Conservation (phyloP, 148 eudicot species). For the Camellia granthamiana region DNA sequence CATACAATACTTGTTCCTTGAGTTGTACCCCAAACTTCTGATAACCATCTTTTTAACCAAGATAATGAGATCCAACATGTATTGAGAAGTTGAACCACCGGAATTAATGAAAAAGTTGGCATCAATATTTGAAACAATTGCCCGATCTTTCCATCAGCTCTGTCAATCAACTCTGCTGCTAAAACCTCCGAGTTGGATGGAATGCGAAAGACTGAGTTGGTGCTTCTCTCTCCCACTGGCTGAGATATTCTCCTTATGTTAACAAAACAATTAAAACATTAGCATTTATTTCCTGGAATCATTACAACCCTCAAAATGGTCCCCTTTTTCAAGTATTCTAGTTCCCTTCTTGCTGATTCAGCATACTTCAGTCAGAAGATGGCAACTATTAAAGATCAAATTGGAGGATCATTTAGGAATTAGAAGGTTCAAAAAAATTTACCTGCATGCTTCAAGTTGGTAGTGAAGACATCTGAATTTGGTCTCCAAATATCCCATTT, state of each 20-base stretch:
- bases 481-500: conserved; percentile 66
- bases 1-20: conserved; percentile 22
- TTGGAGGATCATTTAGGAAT: not conserved
- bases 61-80: conserved; percentile 23
- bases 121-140: conserved; percentile 24
- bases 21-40: conserved; percentile 19
- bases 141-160: conserved; percentile 20
- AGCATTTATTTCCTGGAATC: not conserved
- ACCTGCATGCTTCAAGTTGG: conserved; percentile 63
- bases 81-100: conserved; percentile 22
- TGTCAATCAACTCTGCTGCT: conserved; percentile 26
- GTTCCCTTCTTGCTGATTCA: conserved; percentile 18
- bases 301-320: not conserved
- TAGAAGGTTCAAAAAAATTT: not conserved
- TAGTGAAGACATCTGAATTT: conserved; percentile 64
- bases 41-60: conserved; percentile 22
- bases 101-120: conserved; percentile 31
- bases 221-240: conserved; percentile 22
- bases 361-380: conserved; percentile 19
- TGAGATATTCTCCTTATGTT: conserved; percentile 26
- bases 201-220: conserved; percentile 27
- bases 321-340: conserved; percentile 19
- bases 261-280: not conserved
- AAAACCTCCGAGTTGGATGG: conserved; percentile 14
- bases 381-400: not conserved